A percentile compares a stretch with the other conserved stretches of the same genome.
Evolutionary conservation across 2,329 filamentous ascomycete genomes (phyloP).

Genomic region (Phaeomoniella chlamydospora): DNA sequence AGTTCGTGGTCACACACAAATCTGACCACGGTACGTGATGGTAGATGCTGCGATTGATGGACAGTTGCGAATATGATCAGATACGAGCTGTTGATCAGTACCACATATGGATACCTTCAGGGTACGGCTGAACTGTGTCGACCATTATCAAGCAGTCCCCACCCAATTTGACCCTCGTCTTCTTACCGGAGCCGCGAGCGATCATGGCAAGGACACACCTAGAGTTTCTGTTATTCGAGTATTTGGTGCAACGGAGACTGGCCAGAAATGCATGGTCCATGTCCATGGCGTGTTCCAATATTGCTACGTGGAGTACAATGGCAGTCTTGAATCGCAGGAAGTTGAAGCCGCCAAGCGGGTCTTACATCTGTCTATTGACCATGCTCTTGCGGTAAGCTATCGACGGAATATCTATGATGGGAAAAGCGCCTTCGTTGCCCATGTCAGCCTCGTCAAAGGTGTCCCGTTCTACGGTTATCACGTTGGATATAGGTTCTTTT

Average conservation of each 20-base stretch:
- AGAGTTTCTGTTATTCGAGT: slow-evolving; percentile 76
- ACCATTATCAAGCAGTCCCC: slow-evolving; percentile 75
- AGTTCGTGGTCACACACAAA: no score
- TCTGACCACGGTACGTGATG: no score
- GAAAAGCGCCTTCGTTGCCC: slow-evolving; percentile 64
- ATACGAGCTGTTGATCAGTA: not conserved
- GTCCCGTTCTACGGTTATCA: slow-evolving; percentile 93
- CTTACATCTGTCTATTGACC: slow-evolving; percentile 77
- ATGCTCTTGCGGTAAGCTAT: slow-evolving; percentile 76
- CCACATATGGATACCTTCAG: slow-evolving; percentile 61
- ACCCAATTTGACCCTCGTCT: slow-evolving; percentile 57
- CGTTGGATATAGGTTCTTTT: slow-evolving; percentile 78
- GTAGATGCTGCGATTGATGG: no score
- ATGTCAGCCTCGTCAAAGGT: slow-evolving; percentile 84
- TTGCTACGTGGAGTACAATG: slow-evolving; percentile 76
- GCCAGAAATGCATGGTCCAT: slow-evolving; percentile 91
- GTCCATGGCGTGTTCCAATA: slow-evolving; percentile 94
- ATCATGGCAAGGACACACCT: slow-evolving; percentile 46
- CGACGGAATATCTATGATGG: slow-evolving; percentile 58
- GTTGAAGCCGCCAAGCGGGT: slow-evolving; percentile 63
- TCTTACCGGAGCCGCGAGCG: slow-evolving; percentile 20
- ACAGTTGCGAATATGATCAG: not conserved
- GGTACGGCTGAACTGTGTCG: slow-evolving; percentile 87
- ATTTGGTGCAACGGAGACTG: slow-evolving; percentile 86
- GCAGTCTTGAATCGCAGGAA: slow-evolving; percentile 49